Evolutionary conservation across 2,329 filamentous ascomycete genomes (phyloP), one percentile per base, ranked within the genome.

Genomic region (Thyridium curvatum): DNA sequence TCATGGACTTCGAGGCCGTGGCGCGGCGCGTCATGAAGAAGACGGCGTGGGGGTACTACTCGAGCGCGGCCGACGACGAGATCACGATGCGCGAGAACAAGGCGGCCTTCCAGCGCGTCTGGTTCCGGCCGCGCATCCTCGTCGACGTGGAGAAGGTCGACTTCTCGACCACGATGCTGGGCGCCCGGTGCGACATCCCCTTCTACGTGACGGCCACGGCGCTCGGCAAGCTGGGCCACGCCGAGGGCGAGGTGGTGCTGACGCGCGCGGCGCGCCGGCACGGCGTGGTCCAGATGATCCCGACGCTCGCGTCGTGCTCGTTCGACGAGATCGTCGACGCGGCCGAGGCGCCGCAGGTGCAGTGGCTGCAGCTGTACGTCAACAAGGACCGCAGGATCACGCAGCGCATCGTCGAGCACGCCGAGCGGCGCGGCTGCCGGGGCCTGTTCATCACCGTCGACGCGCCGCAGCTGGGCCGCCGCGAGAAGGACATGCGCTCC

Each of bases 371-470:
- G 66, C 78, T 98, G 1, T 94, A 96, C 65, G 87, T 98, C 51
- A 98, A 98, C 76, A 93, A 94, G 62, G 85, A 98, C 67, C 84
- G 93, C 41, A 77, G 74, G 26, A 91, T 98, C 61, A 98, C 93
- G 8, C 80, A 86, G 64, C 78, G 79, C 46, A 97, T 98, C 51
- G 85, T 98, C 35, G 63, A 91, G 65, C 88, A 97, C 63, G 93
- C 93, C 44, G 93, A 98, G 67, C 71, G 71, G 55, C 83, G 93
- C 41, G 93, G 93, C 18, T 97, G 93, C 73, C 93, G 87, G 65
- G 93, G 84, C 9, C 79, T 98, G 14, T 98, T 98, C 72, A 96
- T 98, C 67, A 98, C 93, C 3, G 93, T 98, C 39, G 93, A 98
- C 60, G 93, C 93, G 38, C 93, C 93, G 6, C 91, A 97, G 63